Evolutionary conservation across 495 filamentous ascomycete species (phyloP), one percentile per base, ranked within the genome.

Genomic region (Penicilliopsis zonata): DNA sequence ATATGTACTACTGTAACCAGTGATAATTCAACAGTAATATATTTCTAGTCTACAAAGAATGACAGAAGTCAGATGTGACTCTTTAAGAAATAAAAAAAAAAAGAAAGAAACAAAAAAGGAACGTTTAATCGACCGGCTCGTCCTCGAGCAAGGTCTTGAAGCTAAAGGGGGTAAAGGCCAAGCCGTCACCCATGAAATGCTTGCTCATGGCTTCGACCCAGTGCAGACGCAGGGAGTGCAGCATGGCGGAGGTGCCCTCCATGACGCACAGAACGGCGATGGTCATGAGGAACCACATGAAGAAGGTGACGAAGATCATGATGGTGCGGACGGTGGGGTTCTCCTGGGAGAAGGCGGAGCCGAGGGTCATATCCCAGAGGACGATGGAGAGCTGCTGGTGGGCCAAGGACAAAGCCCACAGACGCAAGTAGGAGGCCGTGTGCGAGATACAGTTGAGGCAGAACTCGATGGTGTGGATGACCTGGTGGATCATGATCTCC

Each of bases 171-270:
- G 80, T 65, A 60, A 99, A 96, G 22, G 86, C 66, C 51, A 90
- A 70, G 26, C 90, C 90, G 34, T 86, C 86, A 40, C 93, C 93
- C 52, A 95, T 80, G 63, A 95, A 94, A 65, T 95, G 93, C 61
- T 98, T 98, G 61, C 85, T 90, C 76, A 96, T 95, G n/a, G 90
- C 86, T 55, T 99, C 90, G 36, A 99, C 90, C 90, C 90, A 99
- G 49, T 95, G 92, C 36, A 99, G 70, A 66, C 90, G 75, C 42
- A 99, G 67, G 38, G 81, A 86, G 59, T 96, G 92, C 64, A 94
- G 71, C 83, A 90, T 87, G 30, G 83, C 83, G 53, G 76, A 80
- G 18, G 81, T 86, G 29, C 83, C 83, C 49, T 90, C 83, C 82
- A 90, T 90, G 33, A 83, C 64, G 40, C 57, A 63, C 40, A 92